Percentiles rank a stretch among this genome's conserved stretches.
phyloP scores from a whole-genome alignment of 2,329 filamentous ascomycete genomes.

The Bipolaris oryzae region DNA sequence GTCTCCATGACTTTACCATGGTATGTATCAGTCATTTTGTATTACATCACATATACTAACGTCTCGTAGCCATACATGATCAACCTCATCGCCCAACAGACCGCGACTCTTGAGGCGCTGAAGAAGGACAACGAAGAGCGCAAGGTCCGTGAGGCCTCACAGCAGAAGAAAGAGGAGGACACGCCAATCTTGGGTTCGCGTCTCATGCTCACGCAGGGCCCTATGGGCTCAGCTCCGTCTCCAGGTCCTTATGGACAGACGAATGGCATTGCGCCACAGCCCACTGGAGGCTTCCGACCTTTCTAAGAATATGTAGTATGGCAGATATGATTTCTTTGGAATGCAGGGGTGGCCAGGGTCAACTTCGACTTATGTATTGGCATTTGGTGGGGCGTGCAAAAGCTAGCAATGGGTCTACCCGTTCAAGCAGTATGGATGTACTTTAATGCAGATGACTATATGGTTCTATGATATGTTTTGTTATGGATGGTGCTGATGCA shows the following conservation, averaged over 20 bases:
- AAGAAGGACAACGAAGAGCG: constrained; percentile 97
- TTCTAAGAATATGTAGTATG: constrained; percentile 33
- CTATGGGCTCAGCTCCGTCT: constrained; percentile 62
- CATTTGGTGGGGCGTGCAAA: constrained; percentile 34
- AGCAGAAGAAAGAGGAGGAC: constrained; percentile 90
- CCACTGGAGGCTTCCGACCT: constrained; percentile 67
- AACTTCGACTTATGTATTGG: constrained; percentile 35
- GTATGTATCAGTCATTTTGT: constrained; percentile 33
- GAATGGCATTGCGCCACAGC: constrained; percentile 88
- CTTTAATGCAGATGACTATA: constrained; percentile 40
- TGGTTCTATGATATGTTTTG: neutral
- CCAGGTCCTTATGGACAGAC: constrained; percentile 76
- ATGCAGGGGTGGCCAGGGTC: neutral
- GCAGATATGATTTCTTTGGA: neutral
- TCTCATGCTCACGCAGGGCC: constrained; percentile 95
- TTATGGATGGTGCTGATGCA: too few relatives aligned
- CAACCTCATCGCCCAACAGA: constrained; percentile 93
- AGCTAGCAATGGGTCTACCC: constrained; percentile 25
- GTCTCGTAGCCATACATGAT: constrained; percentile 83
- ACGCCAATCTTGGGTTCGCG: constrained; percentile 90
- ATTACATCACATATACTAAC: constrained; percentile 6
- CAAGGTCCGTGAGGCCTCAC: constrained; percentile 71
- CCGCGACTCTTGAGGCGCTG: constrained; percentile 78
- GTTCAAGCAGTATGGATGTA: constrained; percentile 32
- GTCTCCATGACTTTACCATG: constrained; percentile 97